Conservation (phyloP, 371 early-diverging fungal genomes). For the Mortierella sp. region DNA sequence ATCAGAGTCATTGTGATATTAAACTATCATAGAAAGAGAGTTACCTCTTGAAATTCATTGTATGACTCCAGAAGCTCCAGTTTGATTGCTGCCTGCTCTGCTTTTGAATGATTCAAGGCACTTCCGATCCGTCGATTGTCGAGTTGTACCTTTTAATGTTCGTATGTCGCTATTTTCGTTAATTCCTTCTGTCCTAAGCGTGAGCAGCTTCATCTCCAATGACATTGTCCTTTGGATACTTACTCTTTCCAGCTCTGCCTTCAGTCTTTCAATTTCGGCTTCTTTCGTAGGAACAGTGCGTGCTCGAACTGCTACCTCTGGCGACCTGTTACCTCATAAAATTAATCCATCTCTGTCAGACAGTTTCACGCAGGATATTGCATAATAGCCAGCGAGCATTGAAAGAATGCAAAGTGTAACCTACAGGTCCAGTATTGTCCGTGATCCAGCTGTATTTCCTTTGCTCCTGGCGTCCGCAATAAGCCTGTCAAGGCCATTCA, state of each 20-base stretch:
- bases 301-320: conserved; percentile 48
- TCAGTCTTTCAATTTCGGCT: conserved; percentile 49
- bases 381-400: background rate
- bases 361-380: background rate
- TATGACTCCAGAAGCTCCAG: conserved; percentile 35
- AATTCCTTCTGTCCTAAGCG: background rate
- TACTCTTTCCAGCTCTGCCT: conserved; percentile 45
- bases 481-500: conserved; percentile 46
- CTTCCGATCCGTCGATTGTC: conserved; percentile 46
- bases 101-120: conserved; percentile 36
- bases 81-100: conserved; percentile 34
- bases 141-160: conserved; percentile 27
- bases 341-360: background rate
- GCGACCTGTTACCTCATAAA: conserved; percentile 14
- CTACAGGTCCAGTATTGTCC: conserved; percentile 41
- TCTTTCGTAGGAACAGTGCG: conserved; percentile 52
- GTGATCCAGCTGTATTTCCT: conserved; percentile 44
- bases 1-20: background rate
- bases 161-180: background rate
- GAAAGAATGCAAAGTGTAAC: background rate
- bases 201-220: too few relatives aligned
- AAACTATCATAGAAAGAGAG: background rate
- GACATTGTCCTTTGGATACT: background rate
- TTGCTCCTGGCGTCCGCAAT: conserved; percentile 38
- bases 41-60: conserved; percentile 45